Base-by-base conservation (phyloP, 345 rosid genomes). In the Pistacia integerrima region DNA sequence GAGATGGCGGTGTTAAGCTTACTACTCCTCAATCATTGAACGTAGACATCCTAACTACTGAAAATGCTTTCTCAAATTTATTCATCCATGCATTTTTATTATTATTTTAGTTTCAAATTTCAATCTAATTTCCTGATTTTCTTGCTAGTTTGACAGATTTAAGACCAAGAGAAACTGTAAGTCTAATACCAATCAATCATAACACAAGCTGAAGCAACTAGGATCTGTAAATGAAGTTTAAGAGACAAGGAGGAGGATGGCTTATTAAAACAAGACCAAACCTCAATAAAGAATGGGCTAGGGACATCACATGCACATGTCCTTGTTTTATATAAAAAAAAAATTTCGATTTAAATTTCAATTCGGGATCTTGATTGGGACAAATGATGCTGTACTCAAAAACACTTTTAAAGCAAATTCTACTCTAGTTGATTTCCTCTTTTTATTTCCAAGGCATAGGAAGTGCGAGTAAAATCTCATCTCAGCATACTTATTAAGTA, bases 251-350 rank as follows among this genome's bases (percentile, higher is more conserved):
- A 12, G 9, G 69, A 65, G 6, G 74, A 69, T 68, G 82, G 57
- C 20, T 41, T 46, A 64, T 78, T 58, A 73, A 67, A 48, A 76
- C 59, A 44, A 36, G 74, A 33, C 57, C 75, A n/a, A 36, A 18
- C 58, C 35, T 20, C 25, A 74, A 66, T 74, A 25, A 64, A 28
- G 80, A 54, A 71, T 61, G 79, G 74, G 77, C 58, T 72, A 71
- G 35, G 14, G 70, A 25, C 22, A 17, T 67, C 87, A 84, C 87
- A 74, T 81, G 87, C 66, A 25, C 8, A 41, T 84, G 84, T 81
- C 78, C 69, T 65, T 13, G 60, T 61, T 22, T 64, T 59, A 51
- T 72, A 72, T 30, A 14, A 11, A 36, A 33, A 7, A 41, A 1
- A 5, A 41, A n/a, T n/a, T 22, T 22, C 25, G 25, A 22, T 22